Base-by-base conservation (phyloP, 306 rosid genomes). In the Fragaria ananassa region DNA sequence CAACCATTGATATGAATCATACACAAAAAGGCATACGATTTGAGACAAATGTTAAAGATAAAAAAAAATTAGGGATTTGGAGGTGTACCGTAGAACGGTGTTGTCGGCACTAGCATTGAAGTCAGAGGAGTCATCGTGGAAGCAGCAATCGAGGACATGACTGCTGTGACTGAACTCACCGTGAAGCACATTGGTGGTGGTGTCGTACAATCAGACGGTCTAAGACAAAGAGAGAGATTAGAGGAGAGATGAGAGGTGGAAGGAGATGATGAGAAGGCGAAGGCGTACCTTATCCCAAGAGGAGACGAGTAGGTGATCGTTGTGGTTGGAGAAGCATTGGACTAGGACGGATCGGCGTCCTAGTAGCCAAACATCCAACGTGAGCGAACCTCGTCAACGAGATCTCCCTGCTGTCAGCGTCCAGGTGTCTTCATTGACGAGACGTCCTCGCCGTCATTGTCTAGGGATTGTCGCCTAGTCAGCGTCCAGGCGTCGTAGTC, bases 41-140 rank as follows among this genome's bases (percentile, higher is more conserved):
- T 50, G 21, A 50, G 13, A 57, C 10, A 3, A 0, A 62, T 18
- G 18, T 19, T 6, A 21, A 54, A 17, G 1, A 4, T 25, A 64
- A 21, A 17, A 17, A 19, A 23, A 69, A 72, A 56, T 27, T 66
- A 34, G 35, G 74, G 74, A 41, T 45, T 41, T 56, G 12, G 41
- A n/a, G 29, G 6, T 58, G 79, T 8, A 93, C 96, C 97, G 72
- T 47, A 97, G 80, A 18, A 95, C 97, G 4, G 97, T 89, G 69
- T 95, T 84, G 72, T 95, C 99, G 23, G 89, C 90, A 45, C 93
- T 37, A 21, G 73, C 99, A 57, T 91, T 95, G 81, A 95, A 95
- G 17, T 98, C 98, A 0, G 99, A 96, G 15, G 97, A 88, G 73
- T 92, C 98, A 7, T 92, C 98, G 56, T 96, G 98, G 90, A 96